phyloP scores from a whole-genome alignment of 1,284 basidiomycete genomes.

The Rhodotorula sp. region DNA sequence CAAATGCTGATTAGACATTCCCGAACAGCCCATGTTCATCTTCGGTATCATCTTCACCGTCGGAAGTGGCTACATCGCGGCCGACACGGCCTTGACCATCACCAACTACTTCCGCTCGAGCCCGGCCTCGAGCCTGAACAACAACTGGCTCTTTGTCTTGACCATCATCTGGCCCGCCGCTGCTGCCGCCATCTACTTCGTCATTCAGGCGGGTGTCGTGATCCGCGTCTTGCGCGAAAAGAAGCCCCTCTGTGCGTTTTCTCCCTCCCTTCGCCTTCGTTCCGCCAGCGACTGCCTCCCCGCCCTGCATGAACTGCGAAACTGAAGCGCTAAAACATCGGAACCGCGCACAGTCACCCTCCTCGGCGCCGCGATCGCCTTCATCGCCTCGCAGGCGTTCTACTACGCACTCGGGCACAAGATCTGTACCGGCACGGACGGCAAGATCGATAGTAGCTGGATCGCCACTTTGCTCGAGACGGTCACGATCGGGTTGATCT shows the following conservation, averaged over 20 bases:
- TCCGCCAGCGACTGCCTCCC: background rate
- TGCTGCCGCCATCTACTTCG: constrained; percentile 39
- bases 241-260: constrained; percentile 42
- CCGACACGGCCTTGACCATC: constrained; percentile 45
- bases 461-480: constrained; percentile 44
- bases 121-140: constrained; percentile 38
- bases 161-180: constrained; percentile 43
- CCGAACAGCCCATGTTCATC: constrained; percentile 25
- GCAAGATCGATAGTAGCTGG: constrained; percentile 44
- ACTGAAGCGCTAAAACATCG: no score
- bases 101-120: constrained; percentile 44
- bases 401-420: constrained; percentile 42
- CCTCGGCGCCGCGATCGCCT: constrained; percentile 37
- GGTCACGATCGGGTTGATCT: constrained; percentile 37
- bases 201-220: constrained; percentile 40
- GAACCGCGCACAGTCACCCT: constrained; percentile 34
- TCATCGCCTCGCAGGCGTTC: constrained; percentile 41
- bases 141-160: constrained; percentile 44
- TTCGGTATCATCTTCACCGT: constrained; percentile 37
- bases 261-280: no score
- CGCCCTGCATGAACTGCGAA: background rate
- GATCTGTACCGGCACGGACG: constrained; percentile 42
- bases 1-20: background rate
- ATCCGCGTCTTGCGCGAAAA: constrained; percentile 42
- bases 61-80: constrained; percentile 43